phyloP scores from a whole-genome alignment of 108 stramenopile species.

The Seminavis robusta region DNA sequence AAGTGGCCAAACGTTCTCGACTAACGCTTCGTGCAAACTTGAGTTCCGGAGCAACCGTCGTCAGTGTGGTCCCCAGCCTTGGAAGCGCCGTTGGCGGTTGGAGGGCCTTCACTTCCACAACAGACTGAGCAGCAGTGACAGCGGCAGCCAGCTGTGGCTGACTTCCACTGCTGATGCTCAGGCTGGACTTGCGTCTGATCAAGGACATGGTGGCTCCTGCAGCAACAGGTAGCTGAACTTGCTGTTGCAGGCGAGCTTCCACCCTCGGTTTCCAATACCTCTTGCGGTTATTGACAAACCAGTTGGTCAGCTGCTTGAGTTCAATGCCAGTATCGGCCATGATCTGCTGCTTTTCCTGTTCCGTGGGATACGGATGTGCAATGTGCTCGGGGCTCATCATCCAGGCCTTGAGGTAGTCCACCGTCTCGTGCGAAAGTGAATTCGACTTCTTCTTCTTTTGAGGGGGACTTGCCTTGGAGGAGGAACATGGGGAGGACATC shows the following conservation, averaged over 20 bases:
- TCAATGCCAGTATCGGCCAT: conserved; percentile 87
- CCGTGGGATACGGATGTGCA: conserved; percentile 92
- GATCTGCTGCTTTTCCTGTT: conserved; percentile 86
- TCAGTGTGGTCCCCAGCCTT: conserved; percentile 3
- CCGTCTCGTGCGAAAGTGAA: conserved; percentile 71
- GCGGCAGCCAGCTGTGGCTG: conserved; percentile 12
- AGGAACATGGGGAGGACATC: too few relatives aligned
- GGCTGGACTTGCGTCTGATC: too few relatives aligned
- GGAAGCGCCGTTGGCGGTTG: not conserved
- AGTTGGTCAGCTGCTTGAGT: conserved; percentile 89
- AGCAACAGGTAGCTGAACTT: conserved; percentile 26
- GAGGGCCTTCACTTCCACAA: conserved; percentile 7
- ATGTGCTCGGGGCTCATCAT: conserved; percentile 90
- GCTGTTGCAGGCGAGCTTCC: conserved; percentile 65
- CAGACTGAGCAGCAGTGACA: not conserved
- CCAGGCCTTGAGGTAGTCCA: conserved; percentile 90
- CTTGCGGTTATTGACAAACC: conserved; percentile 94
- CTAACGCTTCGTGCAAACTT: too few relatives aligned
- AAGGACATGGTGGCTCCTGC: too few relatives aligned
- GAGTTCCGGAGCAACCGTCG: too few relatives aligned
- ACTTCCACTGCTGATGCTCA: too few relatives aligned
- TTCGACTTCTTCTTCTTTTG: conserved; percentile 47
- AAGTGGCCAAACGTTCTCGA: too few relatives aligned
- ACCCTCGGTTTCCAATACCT: conserved; percentile 86
- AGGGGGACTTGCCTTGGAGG: too few relatives aligned